Conservation (phyloP, 768 basidiomycete species). For the Gymnopilus dilepis region DNA sequence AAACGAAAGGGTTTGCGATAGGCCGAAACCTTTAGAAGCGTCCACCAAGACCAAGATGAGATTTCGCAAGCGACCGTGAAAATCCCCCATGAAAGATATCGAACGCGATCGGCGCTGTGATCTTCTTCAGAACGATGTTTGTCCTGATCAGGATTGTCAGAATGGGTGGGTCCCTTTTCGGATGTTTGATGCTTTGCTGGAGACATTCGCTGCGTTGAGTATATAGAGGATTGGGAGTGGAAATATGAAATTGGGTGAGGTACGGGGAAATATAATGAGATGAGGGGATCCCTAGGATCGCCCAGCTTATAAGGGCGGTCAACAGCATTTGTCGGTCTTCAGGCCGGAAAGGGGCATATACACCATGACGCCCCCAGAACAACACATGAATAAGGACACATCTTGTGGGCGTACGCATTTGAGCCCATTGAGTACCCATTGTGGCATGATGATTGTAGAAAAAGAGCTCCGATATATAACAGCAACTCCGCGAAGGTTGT, state of each 20-base stretch:
- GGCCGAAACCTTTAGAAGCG: background rate
- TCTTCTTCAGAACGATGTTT: no score
- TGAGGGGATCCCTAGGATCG: background rate
- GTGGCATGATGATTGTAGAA: background rate
- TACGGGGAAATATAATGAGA: background rate
- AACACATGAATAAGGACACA: background rate
- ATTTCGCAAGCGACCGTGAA: constrained; percentile 40
- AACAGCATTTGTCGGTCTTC: background rate
- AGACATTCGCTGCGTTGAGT: background rate
- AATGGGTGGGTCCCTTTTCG: background rate
- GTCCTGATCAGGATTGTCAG: background rate
- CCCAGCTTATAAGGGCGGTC: background rate
- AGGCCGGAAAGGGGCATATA: background rate
- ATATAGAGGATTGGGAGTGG: background rate
- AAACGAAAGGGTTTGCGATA: constrained; percentile 5
- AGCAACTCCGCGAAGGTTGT: constrained; percentile 7
- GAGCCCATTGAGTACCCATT: background rate
- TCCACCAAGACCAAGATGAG: constrained; percentile 9
- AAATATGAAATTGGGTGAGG: background rate
- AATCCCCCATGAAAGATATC: constrained; percentile 37
- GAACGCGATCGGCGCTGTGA: constrained; percentile 16
- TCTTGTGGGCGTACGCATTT: background rate
- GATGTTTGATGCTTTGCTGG: background rate
- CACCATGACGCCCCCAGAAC: background rate
- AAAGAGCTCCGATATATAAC: background rate